Percentiles rank a stretch among this genome's conserved stretches.
phyloP scores from a whole-genome alignment of 352 stramenopile genomes.

The Globisporangium takayamanum region DNA sequence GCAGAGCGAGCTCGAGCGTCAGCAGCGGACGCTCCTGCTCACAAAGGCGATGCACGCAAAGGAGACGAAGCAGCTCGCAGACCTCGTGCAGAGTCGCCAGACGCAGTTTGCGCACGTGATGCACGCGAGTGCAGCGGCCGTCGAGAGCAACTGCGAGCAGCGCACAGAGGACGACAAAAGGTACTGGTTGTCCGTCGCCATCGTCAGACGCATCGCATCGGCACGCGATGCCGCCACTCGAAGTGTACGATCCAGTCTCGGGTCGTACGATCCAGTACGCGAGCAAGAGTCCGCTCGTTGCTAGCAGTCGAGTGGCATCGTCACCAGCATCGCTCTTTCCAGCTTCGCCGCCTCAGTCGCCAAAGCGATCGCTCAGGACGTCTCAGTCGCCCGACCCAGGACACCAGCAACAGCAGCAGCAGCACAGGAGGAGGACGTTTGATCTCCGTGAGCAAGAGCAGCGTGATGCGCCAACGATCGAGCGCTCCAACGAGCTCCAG shows the following conservation, averaged over 20 bases:
- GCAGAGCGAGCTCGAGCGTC: constrained; percentile 23
- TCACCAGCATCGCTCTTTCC: neutral
- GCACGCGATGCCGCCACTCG: constrained; percentile 5
- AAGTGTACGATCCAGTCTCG: constrained; percentile 42
- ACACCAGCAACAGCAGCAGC: neutral
- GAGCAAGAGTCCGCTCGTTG: constrained; percentile 17
- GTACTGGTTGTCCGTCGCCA: neutral
- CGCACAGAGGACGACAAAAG: neutral
- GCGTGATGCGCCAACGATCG: no score
- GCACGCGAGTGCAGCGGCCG: constrained; percentile 10
- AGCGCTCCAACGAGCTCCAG: neutral
- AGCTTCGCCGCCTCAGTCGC: constrained; percentile 4
- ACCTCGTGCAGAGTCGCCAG: constrained; percentile 32
- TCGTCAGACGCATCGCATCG: neutral
- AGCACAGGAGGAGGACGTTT: neutral
- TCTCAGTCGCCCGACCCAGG: neutral
- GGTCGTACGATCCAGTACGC: constrained; percentile 20
- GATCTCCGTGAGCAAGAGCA: neutral
- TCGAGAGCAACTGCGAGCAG: neutral
- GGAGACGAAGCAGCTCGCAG: constrained; percentile 54
- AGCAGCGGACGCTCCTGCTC: constrained; percentile 34
- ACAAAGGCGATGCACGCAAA: constrained; percentile 66
- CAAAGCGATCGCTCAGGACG: neutral
- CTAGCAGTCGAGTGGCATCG: neutral
- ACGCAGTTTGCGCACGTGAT: constrained; percentile 33